A percentile compares a stretch with the other conserved stretches of the same genome.
Evolutionary conservation across 768 basidiomycete species (phyloP).

Genomic region (Tulasnella sp.): DNA sequence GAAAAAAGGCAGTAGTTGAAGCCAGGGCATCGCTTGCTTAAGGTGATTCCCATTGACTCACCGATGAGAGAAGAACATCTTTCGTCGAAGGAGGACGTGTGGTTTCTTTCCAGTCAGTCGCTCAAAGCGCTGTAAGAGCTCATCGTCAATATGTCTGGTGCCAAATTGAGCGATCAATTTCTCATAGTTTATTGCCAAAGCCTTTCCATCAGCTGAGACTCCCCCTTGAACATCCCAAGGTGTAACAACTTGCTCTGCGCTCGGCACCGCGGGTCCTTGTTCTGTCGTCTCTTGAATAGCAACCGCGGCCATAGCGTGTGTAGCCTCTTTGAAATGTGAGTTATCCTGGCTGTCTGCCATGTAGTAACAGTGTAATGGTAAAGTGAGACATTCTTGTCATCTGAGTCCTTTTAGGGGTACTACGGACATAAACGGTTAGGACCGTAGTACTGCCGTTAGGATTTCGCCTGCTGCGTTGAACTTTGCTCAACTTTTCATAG

Average conservation of each 20-base stretch:
- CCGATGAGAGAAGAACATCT: constrained; percentile 98
- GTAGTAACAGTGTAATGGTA: no score
- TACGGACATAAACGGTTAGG: no score
- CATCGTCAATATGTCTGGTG: constrained; percentile 63
- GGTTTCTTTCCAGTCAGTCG: constrained; percentile 76
- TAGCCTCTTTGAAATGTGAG: constrained; percentile 11
- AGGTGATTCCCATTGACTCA: constrained; percentile 27
- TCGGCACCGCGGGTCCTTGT: background rate
- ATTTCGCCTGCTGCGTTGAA: no score
- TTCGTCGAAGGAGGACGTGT: constrained; percentile 76
- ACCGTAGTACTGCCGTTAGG: no score
- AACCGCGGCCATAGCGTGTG: constrained; percentile 9
- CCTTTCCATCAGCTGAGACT: constrained; percentile 74
- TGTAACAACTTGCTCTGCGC: constrained; percentile 65
- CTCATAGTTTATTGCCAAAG: constrained; percentile 92
- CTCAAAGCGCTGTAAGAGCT: constrained; percentile 79
- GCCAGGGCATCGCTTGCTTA: background rate
- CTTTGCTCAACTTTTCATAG: no score
- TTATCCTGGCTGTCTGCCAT: no score
- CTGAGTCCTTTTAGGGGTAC: no score
- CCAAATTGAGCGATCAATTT: constrained; percentile 92
- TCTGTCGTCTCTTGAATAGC: constrained; percentile 9
- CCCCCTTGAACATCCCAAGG: constrained; percentile 97
- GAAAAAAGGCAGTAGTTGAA: background rate
- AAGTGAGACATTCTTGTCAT: no score